Evolutionary conservation across 495 filamentous ascomycete species (phyloP), one percentile per base, ranked within the genome.

Genomic region (Penicillium mononematosum): DNA sequence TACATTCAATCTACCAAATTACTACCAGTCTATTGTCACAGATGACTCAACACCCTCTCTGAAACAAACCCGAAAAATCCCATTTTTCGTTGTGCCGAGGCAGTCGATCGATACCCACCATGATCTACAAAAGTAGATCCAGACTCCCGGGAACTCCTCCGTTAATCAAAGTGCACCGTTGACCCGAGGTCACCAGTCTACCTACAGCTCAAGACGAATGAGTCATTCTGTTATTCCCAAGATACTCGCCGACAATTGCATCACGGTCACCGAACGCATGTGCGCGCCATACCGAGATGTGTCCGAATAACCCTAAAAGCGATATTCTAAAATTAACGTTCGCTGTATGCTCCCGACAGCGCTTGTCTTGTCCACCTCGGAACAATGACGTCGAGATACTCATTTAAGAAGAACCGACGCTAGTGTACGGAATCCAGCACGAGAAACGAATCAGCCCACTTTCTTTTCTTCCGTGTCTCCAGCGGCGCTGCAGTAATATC

Each of bases 61-160:
- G 24, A 9, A 45, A 16, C 9, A 38, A 50, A 31, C 45, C n/a
- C 31, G 20, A 34, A 22, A 50, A 49, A 5, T 4, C 9, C 2
- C n/a, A 34, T 1, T 34, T 32, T 50, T 9, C 31, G 31, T 38
- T 25, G 19, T 50, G 19, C 47, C 47, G 31, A 36, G 47, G 47
- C 32, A 38, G 12, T 38, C 12, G 6, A 36, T 25, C 12, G 3
- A 34, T 50, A 50, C 19, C 47, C 19, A 50, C 47, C 29, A 50
- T 38, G 47, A 50, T 50, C 47, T 50, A 38, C 47, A 1, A n/a
- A 24, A 20, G 20, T 7, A 50, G 32, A 50, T 50, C 47, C 20
- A 50, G 6, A 10, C 27, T 10, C 11, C 20, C 20, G 32, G 32
- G 9, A 24, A 38, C 3, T 1, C 5, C 12, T 32, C 45, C 27